Evolutionary conservation across 306 rosid genomes (phyloP).

Genomic region (Trifolium repens): DNA sequence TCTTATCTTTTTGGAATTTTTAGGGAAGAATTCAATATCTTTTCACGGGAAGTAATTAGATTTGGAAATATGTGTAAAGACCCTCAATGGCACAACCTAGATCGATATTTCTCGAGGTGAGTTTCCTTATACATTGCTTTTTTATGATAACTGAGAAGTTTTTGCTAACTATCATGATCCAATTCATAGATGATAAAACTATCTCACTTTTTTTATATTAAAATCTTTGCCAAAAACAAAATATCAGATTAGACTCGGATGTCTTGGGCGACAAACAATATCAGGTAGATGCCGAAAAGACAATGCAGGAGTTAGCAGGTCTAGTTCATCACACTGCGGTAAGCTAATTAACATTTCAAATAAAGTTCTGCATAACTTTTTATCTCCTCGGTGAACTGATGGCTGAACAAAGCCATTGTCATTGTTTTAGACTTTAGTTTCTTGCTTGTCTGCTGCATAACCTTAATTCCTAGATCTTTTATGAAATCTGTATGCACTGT

Average conservation of each 20-base stretch:
- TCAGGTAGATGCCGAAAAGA: constrained; percentile 64
- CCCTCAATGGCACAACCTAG: constrained; percentile 88
- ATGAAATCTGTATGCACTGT: not conserved
- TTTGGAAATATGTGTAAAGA: constrained; percentile 92
- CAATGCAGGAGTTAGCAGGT: constrained; percentile 68
- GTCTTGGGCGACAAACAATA: constrained; percentile 49
- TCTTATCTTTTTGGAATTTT: constrained; percentile 36
- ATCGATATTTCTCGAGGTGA: constrained; percentile 74
- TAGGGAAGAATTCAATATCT: constrained; percentile 78
- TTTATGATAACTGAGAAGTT: constrained; percentile 30
- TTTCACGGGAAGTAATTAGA: constrained; percentile 79
- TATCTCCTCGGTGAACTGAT: constrained; percentile 28
- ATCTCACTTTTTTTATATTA: not conserved
- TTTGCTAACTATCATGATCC: constrained; percentile 32
- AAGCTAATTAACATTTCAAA: constrained; percentile 50
- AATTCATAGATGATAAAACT: constrained; percentile 32
- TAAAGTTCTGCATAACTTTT: constrained; percentile 6
- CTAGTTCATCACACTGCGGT: constrained; percentile 80
- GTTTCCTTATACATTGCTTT: constrained; percentile 29
- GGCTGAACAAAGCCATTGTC: constrained; percentile 34
- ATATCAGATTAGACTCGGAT: constrained; percentile 72
- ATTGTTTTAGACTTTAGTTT: constrained; percentile 38
- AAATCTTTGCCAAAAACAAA: constrained; percentile 6
- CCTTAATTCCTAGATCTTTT: constrained; percentile 26
- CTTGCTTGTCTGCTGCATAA: constrained; percentile 30